phyloP scores from a whole-genome alignment of 2,329 filamentous ascomycete species.

The Diaporthe amygdali region DNA sequence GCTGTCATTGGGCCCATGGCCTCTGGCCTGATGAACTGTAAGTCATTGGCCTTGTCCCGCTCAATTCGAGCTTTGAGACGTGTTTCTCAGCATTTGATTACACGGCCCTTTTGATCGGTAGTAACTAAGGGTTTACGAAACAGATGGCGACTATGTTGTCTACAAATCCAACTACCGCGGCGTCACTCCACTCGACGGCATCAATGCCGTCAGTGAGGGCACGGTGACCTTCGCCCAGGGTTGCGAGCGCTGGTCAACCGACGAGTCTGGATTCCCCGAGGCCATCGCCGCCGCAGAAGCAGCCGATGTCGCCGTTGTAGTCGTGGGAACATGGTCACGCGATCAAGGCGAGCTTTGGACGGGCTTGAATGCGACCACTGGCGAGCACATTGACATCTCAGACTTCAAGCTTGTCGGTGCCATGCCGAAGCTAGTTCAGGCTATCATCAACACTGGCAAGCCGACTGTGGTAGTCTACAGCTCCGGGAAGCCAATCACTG shows the following conservation, averaged over 20 bases:
- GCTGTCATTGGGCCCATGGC: slow-evolving; percentile 80
- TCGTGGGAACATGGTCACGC: slow-evolving; percentile 78
- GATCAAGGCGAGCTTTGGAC: slow-evolving; percentile 75
- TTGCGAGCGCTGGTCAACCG: slow-evolving; percentile 74
- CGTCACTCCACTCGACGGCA: slow-evolving; percentile 73
- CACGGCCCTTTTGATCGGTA: not conserved
- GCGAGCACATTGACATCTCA: slow-evolving; percentile 73
- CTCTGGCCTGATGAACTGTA: slow-evolving; percentile 68
- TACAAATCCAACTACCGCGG: slow-evolving; percentile 67
- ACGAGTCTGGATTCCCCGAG: slow-evolving; percentile 70
- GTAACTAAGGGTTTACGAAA: slow-evolving; percentile 28
- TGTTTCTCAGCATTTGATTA: too few species aligned
- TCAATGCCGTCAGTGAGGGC: slow-evolving; percentile 64
- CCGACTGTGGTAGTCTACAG: slow-evolving; percentile 72
- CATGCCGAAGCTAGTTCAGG: slow-evolving; percentile 69
- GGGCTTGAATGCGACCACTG: slow-evolving; percentile 75
- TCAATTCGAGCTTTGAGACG: not conserved
- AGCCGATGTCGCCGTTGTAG: slow-evolving; percentile 74
- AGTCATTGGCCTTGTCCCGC: not conserved
- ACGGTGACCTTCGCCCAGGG: slow-evolving; percentile 71
- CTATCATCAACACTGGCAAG: slow-evolving; percentile 70
- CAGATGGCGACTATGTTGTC: slow-evolving; percentile 76
- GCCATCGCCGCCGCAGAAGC: slow-evolving; percentile 69
- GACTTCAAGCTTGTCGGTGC: slow-evolving; percentile 72
- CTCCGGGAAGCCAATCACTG: slow-evolving; percentile 74